A percentile compares a stretch with the other conserved stretches of the same genome.
Evolutionary conservation across 495 filamentous ascomycete genomes (phyloP).

Genomic region (Podospora fimiseda): DNA sequence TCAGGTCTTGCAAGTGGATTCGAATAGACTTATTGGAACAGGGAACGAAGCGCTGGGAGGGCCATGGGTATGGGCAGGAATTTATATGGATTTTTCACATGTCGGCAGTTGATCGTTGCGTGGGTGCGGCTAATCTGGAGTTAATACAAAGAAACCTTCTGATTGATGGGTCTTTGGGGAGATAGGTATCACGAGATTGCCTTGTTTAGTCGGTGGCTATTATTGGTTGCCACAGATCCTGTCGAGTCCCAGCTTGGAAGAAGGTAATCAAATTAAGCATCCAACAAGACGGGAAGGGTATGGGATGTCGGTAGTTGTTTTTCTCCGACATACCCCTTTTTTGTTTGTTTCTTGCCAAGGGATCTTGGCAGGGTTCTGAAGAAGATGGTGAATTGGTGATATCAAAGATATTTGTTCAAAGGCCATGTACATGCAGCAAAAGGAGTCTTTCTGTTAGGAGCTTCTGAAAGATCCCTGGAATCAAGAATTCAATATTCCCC

Average conservation of each 20-base stretch:
- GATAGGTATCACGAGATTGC: neutral
- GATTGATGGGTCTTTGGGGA: slow-evolving; percentile 4
- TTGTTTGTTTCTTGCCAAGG: neutral
- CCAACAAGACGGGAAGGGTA: too few relatives aligned
- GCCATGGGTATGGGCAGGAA: too few relatives aligned
- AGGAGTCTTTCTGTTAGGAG: too few relatives aligned
- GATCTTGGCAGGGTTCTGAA: neutral
- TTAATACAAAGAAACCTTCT: neutral
- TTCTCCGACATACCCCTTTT: too few relatives aligned
- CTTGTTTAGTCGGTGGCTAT: neutral
- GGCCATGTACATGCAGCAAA: too few relatives aligned
- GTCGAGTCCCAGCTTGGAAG: too few relatives aligned
- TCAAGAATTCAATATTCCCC: neutral
- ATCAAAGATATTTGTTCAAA: too few relatives aligned
- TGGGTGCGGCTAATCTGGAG: slow-evolving; percentile 3
- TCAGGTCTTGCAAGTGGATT: neutral
- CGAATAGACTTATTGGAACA: too few relatives aligned
- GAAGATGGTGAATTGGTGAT: neutral
- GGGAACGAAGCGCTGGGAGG: too few relatives aligned
- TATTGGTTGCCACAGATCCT: neutral
- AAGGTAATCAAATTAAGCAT: too few relatives aligned
- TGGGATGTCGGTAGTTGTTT: too few relatives aligned
- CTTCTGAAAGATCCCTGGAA: too few relatives aligned
- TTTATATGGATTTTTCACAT: neutral
- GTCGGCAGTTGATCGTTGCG: neutral